Base-by-base conservation (phyloP, 305 asterid genomes). In the Fraxinus angustifolia region DNA sequence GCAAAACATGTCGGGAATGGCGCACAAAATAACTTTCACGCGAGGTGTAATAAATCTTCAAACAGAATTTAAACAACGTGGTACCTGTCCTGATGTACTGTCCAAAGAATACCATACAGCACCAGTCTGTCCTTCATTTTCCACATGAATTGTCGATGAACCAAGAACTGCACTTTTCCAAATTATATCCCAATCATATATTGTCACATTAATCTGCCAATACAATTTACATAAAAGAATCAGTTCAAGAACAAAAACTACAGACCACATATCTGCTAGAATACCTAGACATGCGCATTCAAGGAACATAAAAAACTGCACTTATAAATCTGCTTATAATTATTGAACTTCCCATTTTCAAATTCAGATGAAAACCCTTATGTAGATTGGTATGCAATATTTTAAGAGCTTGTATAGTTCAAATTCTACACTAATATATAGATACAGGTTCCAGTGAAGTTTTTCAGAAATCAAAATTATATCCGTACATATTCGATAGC, bases 111-210 rank as follows among this genome's bases (percentile, higher is more conserved):
- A 86, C 99, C 99, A 96, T 28, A 86, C 84, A 8, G 97, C 94
- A 81, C 95, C 94, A 79, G 87, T 85, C 82, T 90, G 94, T 80
- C 94, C 97, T 92, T 96, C 98, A 67, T 87, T 86, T 86, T 90
- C 97, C 79, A 94, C 89, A 82, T 88, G 91, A 85, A 96, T 88
- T 42, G 87, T 88, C 78, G 86, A 98, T n/a, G 98, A 90, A 79
- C 99, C 99, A 89, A 96, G 99, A 85, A 96, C 97, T 82, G 99
- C 93, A 91, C 95, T 94, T 91, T 94, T 94, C 99, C 99, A 96
- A 85, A 96, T 90, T 87, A 96, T 94, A 89, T 96, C 99, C 99
- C 99, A 96, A 85, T 96, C 99, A 92, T 93, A 91, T 78, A 96
- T 90, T 38, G 99, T 93, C 87, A 96, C 98, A 82, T 83, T 92